Evolutionary conservation across 306 rosid species (phyloP).

Genomic region (Calophaca sinica): DNA sequence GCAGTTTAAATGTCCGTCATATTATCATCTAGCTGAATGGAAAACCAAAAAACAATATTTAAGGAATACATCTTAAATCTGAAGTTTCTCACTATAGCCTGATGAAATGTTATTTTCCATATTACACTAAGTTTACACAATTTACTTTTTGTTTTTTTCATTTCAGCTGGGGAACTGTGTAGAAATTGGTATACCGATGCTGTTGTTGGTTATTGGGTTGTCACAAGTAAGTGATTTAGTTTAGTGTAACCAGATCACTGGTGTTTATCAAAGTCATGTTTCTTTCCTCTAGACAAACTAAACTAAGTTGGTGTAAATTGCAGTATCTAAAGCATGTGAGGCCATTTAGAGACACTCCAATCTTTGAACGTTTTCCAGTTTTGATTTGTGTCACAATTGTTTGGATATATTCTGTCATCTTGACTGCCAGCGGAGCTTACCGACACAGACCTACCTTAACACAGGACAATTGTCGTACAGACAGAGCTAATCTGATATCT

Average conservation of each 20-base stretch:
- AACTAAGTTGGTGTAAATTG: conserved; percentile 45
- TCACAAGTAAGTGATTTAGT: conserved; percentile 77
- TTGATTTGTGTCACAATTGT: conserved; percentile 79
- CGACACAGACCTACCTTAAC: conserved; percentile 57
- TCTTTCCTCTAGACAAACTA: conserved; percentile 6
- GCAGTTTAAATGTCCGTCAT: no score
- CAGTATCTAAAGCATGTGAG: conserved; percentile 97
- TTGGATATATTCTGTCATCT: conserved; percentile 88
- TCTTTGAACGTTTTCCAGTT: conserved; percentile 93
- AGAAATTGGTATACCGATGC: conserved; percentile 93
- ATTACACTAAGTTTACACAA: neutral
- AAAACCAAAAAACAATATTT: no score
- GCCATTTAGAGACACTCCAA: conserved; percentile 81
- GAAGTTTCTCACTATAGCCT: no score
- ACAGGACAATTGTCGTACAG: conserved; percentile 84
- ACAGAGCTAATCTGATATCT: conserved; percentile 82
- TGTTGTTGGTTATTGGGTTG: conserved; percentile 78
- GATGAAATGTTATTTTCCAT: neutral
- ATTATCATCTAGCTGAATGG: no score
- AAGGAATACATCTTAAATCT: neutral
- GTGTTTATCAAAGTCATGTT: conserved; percentile 14
- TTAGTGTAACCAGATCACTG: neutral
- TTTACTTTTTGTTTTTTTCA: conserved; percentile 22
- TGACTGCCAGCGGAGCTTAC: conserved; percentile 96
- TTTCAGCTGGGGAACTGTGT: conserved; percentile 91